A percentile compares a stretch with the other conserved stretches of the same genome.
These are phyloP conservation scores for Pseudotsuga menziesii DNA, from an alignment of 75 land plant genomes.

Conservation along the genomic window DNA sequence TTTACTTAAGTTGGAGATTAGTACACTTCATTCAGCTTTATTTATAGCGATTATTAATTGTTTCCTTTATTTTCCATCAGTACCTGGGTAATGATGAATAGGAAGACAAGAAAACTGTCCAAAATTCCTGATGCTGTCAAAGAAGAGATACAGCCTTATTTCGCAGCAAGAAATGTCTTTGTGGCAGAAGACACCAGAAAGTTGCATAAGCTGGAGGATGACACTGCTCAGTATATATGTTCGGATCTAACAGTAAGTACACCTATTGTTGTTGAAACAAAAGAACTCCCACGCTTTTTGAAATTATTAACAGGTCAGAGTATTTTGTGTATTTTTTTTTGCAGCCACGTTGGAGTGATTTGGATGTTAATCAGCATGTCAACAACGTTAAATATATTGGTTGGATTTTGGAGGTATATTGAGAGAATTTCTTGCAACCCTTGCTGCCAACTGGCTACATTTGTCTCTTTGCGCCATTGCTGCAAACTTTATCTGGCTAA, in stretches of 20 bases:
- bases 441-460: too few relatives aligned
- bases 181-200: constrained; percentile 45
- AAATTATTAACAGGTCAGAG: too few relatives aligned
- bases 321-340: neutral
- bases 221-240: constrained; percentile 38
- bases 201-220: constrained; percentile 49
- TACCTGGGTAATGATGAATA: constrained; percentile 92
- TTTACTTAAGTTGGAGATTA: too few relatives aligned
- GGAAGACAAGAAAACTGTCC: constrained; percentile 42
- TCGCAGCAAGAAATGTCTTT: constrained; percentile 29
- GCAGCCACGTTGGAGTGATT: constrained; percentile 74
- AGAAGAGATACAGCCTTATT: constrained; percentile 48
- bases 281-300: too few relatives aligned
- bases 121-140: constrained; percentile 43
- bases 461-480: neutral
- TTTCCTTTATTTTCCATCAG: too few relatives aligned
- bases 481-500: neutral
- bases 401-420: constrained; percentile 53
- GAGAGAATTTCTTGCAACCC: neutral
- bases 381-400: constrained; percentile 88
- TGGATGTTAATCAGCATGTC: constrained; percentile 91
- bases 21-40: neutral
- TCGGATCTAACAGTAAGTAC: constrained; percentile 58
- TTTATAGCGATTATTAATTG: constrained; percentile 35
- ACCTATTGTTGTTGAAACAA: neutral